These are phyloP conservation scores for Lecanicillium sp. DNA, from an alignment of 2,329 filamentous ascomycete genomes.

Conservation along the genomic window DNA sequence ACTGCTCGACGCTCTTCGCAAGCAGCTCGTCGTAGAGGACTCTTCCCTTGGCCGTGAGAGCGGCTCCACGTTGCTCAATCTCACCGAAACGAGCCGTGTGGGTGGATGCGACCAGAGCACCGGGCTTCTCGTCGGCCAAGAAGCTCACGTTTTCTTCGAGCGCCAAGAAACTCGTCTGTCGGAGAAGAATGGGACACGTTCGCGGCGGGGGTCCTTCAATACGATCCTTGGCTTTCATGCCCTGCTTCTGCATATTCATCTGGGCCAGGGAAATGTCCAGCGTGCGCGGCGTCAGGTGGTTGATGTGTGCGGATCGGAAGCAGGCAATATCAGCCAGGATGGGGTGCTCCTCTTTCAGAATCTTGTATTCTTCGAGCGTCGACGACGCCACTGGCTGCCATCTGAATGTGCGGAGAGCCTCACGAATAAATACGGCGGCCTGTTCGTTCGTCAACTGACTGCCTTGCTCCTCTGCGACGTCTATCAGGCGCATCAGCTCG, in stretches of 20 bases:
- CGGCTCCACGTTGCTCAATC: slow-evolving; percentile 46
- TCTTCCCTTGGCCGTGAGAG: slow-evolving; percentile 40
- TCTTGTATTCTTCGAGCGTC: slow-evolving; percentile 34
- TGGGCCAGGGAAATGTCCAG: slow-evolving; percentile 43
- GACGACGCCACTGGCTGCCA: slow-evolving; percentile 40
- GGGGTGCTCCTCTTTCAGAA: slow-evolving; percentile 37
- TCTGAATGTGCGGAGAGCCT: slow-evolving; percentile 40
- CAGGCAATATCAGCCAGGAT: slow-evolving; percentile 42
- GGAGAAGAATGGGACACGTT: slow-evolving; percentile 39
- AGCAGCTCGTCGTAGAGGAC: slow-evolving; percentile 41
- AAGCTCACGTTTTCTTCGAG: slow-evolving; percentile 43
- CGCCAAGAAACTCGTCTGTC: slow-evolving; percentile 49
- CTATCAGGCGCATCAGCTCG: slow-evolving; percentile 31
- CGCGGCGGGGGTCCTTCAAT: slow-evolving; percentile 46
- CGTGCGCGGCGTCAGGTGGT: slow-evolving; percentile 47
- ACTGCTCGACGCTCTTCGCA: not conserved
- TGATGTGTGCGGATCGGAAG: slow-evolving; percentile 42
- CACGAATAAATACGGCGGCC: slow-evolving; percentile 32
- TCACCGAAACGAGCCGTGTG: slow-evolving; percentile 48
- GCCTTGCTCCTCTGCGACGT: slow-evolving; percentile 26
- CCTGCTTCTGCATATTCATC: slow-evolving; percentile 32
- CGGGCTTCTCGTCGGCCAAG: slow-evolving; percentile 15
- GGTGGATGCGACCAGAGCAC: slow-evolving; percentile 25
- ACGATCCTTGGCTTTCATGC: slow-evolving; percentile 39
- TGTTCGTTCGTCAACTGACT: slow-evolving; percentile 24